Base-by-base conservation (phyloP, 257 asterid genomes). In the Euphrasia confusa region DNA sequence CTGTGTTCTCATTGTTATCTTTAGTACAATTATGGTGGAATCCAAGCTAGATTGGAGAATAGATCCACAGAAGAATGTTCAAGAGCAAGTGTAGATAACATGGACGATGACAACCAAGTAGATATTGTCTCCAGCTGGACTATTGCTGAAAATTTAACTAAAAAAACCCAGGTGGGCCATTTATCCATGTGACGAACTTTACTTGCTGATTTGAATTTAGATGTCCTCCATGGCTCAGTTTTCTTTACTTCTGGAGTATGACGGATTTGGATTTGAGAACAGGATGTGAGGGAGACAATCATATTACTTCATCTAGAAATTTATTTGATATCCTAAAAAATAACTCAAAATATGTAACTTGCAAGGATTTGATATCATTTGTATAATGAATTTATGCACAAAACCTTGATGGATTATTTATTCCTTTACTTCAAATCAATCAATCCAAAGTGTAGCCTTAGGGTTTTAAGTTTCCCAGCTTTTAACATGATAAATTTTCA, bases 1-100 rank as follows among this genome's bases (percentile, higher is more conserved):
- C 32, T 44, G 58, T 24, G 11, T n/a, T 32, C 3, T 64, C 65
- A 14, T 63, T 69, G 42, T 61, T 64, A 50, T 67, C 65, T 64
- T 45, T 60, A 92, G 99, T 84, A 89, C 84, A 92, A 92, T 71
- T 92, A 81, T 74, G 95, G 97, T 47, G 99, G 99, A 67, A 92
- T 92, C 74, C 95, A 71, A 84, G 96, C 93, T 68, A 80, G 76
- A 72, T 28, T 71, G 67, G 70, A 78, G 58, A 90, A 72, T 62
- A 72, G 65, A 63, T 65, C 90, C 52, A 58, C 74, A 54, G 90
- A 87, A 74, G 89, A 77, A 61, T 52, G 68, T 61, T 60, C 75
- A 39, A 71, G 73, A 69, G 74, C 73, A 71, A 70, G 69, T 72
- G 63, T 45, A 8, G 87, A 61, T 59, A 79, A 68, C 66, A 71